phyloP scores from a whole-genome alignment of 257 asterid genomes.

The Scutellaria barbata region DNA sequence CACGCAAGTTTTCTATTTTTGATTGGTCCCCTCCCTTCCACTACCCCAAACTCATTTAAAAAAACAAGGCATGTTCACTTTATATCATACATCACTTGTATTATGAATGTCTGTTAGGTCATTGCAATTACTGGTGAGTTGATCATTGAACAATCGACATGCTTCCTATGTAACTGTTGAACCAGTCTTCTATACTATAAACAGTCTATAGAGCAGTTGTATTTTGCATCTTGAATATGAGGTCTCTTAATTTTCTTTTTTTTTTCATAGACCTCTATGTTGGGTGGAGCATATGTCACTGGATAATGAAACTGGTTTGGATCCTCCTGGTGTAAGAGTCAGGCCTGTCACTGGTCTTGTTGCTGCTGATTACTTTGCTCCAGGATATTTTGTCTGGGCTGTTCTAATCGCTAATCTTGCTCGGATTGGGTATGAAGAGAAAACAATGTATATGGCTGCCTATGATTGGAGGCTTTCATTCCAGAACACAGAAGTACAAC shows the following conservation, averaged over 20 bases:
- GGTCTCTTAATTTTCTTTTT: constrained; percentile 19
- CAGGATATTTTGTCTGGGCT: constrained; percentile 99
- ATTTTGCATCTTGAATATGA: constrained; percentile 24
- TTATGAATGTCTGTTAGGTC: background rate
- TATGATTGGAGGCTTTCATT: constrained; percentile 98
- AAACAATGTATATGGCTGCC: constrained; percentile 96
- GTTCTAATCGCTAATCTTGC: constrained; percentile 91
- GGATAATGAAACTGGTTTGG: constrained; percentile 93
- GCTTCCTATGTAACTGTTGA: background rate
- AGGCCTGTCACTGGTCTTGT: constrained; percentile 95
- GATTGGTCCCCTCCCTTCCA: too few species aligned
- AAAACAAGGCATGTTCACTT: background rate
- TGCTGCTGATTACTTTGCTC: constrained; percentile 96
- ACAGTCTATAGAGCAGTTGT: background rate
- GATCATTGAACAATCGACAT: background rate
- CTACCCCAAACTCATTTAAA: too few species aligned
- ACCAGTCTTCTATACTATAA: background rate
- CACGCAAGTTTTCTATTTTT: too few species aligned
- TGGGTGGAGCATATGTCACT: constrained; percentile 97
- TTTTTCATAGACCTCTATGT: constrained; percentile 73
- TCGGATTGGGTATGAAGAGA: constrained; percentile 92
- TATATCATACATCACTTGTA: background rate
- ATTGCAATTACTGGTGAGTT: background rate
- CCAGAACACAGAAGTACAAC: constrained; percentile 88
- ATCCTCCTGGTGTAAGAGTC: constrained; percentile 83